phyloP scores from a whole-genome alignment of 345 rosid genomes.

The Aurinia saxatilis region DNA sequence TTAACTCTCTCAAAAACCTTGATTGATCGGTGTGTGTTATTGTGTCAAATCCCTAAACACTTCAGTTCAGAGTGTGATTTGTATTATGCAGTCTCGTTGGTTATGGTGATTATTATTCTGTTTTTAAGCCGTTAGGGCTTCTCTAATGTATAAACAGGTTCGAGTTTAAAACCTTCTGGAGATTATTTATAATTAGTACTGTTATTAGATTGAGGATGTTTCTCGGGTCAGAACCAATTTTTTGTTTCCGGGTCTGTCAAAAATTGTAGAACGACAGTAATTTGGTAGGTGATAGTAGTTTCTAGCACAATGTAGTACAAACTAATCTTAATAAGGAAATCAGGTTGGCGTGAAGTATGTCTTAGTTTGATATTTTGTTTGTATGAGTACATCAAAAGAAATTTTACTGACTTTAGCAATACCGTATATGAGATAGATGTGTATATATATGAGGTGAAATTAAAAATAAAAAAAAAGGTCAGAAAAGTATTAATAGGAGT shows the following conservation, averaged over 20 bases:
- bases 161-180: not conserved
- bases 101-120: not conserved
- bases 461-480: too few relatives aligned
- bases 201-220: not conserved
- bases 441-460: too few relatives aligned
- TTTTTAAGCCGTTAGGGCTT: slow-evolving; percentile 1
- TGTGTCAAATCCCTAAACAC: slow-evolving; percentile 25
- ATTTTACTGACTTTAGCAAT: too few relatives aligned
- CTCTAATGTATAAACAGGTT: slow-evolving; percentile 8
- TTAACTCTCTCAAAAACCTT: slow-evolving; percentile 31
- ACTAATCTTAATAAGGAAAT: too few relatives aligned
- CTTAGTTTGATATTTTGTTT: too few relatives aligned
- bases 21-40: slow-evolving; percentile 22
- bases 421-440: too few relatives aligned
- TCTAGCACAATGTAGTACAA: not conserved
- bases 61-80: slow-evolving; percentile 28
- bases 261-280: not conserved
- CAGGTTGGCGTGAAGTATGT: not conserved
- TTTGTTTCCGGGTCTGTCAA: not conserved
- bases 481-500: too few relatives aligned
- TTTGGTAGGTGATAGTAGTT: not conserved
- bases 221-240: not conserved
- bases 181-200: not conserved
- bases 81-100: slow-evolving; percentile 23
- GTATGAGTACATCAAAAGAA: too few relatives aligned